Conservation (phyloP, 179 eudicot species). For the Camellia oleifera region DNA sequence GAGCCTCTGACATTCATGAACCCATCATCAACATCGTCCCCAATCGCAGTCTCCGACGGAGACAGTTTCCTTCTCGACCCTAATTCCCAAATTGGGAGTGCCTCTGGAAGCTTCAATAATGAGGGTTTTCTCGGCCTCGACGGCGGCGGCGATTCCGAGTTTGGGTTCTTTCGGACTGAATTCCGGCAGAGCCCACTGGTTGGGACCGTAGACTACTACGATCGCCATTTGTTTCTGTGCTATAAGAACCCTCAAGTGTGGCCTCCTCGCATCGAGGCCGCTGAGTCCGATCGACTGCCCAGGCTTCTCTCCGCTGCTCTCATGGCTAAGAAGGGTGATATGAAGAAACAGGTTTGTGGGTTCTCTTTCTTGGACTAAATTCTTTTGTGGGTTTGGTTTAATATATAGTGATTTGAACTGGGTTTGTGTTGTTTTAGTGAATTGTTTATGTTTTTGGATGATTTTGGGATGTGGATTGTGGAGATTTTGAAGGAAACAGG, state of each 20-base stretch:
- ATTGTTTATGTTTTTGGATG: not conserved
- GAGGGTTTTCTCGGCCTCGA: constrained; percentile 30
- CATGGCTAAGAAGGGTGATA: constrained; percentile 55
- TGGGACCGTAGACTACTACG: constrained; percentile 64
- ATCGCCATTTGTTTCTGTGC: constrained; percentile 86
- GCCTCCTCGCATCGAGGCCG: constrained; percentile 93
- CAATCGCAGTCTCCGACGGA: constrained; percentile 38
- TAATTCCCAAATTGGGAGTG: constrained; percentile 43
- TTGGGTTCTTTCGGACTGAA: constrained; percentile 61
- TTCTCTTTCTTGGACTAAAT: constrained; percentile 9
- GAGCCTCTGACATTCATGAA: constrained; percentile 36
- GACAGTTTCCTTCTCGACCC: constrained; percentile 39
- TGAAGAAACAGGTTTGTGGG: constrained; percentile 44
- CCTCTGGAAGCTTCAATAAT: constrained; percentile 75
- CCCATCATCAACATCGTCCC: constrained; percentile 41
- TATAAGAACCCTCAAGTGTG: constrained; percentile 84
- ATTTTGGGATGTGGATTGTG: constrained; percentile 11
- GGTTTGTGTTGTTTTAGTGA: constrained; percentile 13
- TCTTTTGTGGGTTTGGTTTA: constrained; percentile 10
- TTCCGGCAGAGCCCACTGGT: constrained; percentile 48
- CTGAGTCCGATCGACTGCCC: constrained; percentile 93
- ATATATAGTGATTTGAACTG: not conserved
- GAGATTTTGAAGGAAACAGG: constrained; percentile 23
- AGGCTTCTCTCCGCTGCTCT: constrained; percentile 81
- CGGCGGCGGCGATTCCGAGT: constrained; percentile 38